Base-by-base conservation (phyloP, 2,329 filamentous ascomycete species). In the Nothophaeocryptopus gaeumannii region DNA sequence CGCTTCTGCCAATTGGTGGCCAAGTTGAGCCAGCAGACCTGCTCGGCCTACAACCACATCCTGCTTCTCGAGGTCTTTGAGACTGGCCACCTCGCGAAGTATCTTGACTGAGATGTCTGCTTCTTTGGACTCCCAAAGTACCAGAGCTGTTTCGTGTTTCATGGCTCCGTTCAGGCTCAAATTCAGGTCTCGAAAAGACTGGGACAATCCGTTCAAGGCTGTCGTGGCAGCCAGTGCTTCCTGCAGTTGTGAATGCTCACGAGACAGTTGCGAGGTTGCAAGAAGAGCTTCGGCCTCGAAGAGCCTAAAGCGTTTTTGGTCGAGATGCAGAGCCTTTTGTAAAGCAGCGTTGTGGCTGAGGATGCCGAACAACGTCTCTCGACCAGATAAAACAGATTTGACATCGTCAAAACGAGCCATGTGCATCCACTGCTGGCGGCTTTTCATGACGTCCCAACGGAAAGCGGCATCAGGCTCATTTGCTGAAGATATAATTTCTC, bases 81-180 rank as follows among this genome's bases (percentile, higher is more conserved):
- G 76, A 37, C 77, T 74, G 47, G 86, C 80, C 9, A 96, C 78
- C 37, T 82, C 79, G 62, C 92, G 86, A 14, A 97, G 80, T 79
- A 97, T 91, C 33, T 85, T 81, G 52, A 99, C 96, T 0, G 93
- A 96, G 0, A 88, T 83, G 14, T 85, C 82, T 74, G 89, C 88
- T 68, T 99, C 92, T 10, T 90, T 90, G 65, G 96, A 87, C 55
- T 95, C 89, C 92, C 93, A 99, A 1, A 99, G 74, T 5, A 95
- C 89, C 62, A 87, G 89, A 9, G 95, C 91, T 7, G 88, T 82
- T 67, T 97, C 93, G 46, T 92, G 81, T 56, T 85, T 83, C 34
- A 90, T 82, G 10, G 84, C 84, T 10, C 84, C 87, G 63, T 90
- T 86, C 38, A 96, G 82, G 50, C 84, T 80, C 2, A 97, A 72